A percentile compares a stretch with the other conserved stretches of the same genome.
These are phyloP conservation scores for Parathielavia hyrcaniae DNA, from an alignment of 495 filamentous ascomycete genomes.

Conservation along the genomic window DNA sequence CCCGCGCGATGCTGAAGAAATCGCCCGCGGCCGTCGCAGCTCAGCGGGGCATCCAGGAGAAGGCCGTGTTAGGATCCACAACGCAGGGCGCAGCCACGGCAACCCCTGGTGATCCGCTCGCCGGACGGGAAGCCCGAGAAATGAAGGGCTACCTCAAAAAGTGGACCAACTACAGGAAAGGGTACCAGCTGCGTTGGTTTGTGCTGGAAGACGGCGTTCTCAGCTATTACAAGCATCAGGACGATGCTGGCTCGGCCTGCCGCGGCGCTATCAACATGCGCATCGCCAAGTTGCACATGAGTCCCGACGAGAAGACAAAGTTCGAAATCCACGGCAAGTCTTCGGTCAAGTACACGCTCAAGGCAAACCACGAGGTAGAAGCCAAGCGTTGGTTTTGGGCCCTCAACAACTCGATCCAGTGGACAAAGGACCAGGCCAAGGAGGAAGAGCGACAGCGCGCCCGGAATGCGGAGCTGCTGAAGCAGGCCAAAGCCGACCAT, in stretches of 20 bases:
- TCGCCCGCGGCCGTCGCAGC: conserved; percentile 92
- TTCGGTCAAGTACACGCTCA: conserved; percentile 96
- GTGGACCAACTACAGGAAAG: conserved; percentile 97
- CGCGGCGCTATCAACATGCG: conserved; percentile 98
- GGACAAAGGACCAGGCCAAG: conserved; percentile 92
- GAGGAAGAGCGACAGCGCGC: conserved; percentile 72
- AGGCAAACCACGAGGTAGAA: conserved; percentile 91
- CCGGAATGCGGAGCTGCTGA: conserved; percentile 67
- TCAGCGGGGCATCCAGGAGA: conserved; percentile 93
- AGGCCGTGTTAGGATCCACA: conserved; percentile 76
- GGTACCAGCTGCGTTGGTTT: conserved; percentile 96
- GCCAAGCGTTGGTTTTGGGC: conserved; percentile 97
- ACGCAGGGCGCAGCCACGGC: conserved; percentile 52
- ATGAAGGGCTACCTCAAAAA: conserved; percentile 99
- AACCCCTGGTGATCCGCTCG: conserved; percentile 57
- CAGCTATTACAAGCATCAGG: conserved; percentile 99
- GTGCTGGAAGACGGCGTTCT: conserved; percentile 94
- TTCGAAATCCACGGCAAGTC: conserved; percentile 98
- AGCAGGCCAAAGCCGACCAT: conserved; percentile 53
- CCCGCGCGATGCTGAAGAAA: conserved; percentile 76
- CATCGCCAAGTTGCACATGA: conserved; percentile 91
- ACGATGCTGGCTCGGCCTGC: conserved; percentile 87
- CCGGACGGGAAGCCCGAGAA: conserved; percentile 80
- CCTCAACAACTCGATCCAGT: conserved; percentile 96
- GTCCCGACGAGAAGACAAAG: conserved; percentile 88